Evolutionary conservation across 768 basidiomycete genomes (phyloP), one percentile per base, ranked within the genome.

Genomic region (Psilocybe cyanescens): DNA sequence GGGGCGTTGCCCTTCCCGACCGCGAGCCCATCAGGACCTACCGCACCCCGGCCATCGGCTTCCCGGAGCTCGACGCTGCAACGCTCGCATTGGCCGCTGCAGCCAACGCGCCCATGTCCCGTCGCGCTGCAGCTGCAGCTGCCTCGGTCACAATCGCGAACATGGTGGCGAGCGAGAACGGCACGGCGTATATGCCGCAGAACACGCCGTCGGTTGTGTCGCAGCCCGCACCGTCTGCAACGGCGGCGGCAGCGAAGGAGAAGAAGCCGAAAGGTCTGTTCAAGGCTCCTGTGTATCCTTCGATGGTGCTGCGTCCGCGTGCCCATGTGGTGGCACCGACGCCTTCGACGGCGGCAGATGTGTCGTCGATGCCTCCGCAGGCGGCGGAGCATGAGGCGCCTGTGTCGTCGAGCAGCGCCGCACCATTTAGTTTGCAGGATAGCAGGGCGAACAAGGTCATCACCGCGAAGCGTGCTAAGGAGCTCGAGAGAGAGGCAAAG

Each of bases 131-230:
- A 0, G 95, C 95, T 0, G 89, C 90, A 0, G 91, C 91, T 4
- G 93, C 93, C 3, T 86, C 87, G 4, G 65, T 91, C 47, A 93
- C 88, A n/a, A 95, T 95, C 65, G 92, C 93, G 33, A 92, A 90
- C 67, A 92, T 97, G 84, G 93, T 95, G 1, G 95, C 95, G 1
- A 91, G 91, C 1, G 95, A 96, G 76, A 95, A 95, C 66, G 92
- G 92, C 56, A 87, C 85, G 31, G 71, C 82, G 29, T 80, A 87
- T 55, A 75, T 84, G 41, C 82, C 84, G 1, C 81, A 84, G 59
- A 74, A 76, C 28, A 70, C 72, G 35, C 79, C 73, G 30, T 62
- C 76, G 11, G 57, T 64, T 3, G 71, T 76, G 11, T 68, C 77
- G 14, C 74, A 76, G 41, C 76, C 79, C 1, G 72, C 76, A 17